phyloP scores from a whole-genome alignment of 768 basidiomycete species.

The Pholiota conissans region DNA sequence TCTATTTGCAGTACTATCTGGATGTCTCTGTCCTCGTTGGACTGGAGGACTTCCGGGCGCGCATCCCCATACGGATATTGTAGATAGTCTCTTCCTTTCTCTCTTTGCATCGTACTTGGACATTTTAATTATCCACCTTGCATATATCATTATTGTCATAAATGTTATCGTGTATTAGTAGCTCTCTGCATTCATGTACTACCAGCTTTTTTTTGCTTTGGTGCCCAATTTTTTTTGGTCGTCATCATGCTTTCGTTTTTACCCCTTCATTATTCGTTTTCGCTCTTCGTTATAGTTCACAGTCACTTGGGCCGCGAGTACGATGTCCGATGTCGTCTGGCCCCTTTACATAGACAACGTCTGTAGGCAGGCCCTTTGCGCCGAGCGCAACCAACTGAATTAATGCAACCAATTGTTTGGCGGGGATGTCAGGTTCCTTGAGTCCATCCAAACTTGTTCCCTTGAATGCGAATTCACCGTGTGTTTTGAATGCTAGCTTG shows the following conservation, averaged over 20 bases:
- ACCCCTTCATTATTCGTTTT: no score
- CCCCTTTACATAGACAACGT: not conserved
- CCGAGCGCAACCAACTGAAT: not conserved
- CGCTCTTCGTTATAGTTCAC: no score
- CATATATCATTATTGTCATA: constrained; percentile 22
- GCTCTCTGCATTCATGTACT: constrained; percentile 5
- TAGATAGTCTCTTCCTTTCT: constrained; percentile 26
- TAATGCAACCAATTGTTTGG: no score
- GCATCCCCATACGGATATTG: constrained; percentile 59
- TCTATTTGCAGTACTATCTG: constrained; percentile 79
- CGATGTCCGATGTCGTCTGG: no score
- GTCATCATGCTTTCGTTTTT: not conserved
- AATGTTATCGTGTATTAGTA: constrained; percentile 8
- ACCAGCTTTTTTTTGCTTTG: constrained; percentile 2
- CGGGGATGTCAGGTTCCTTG: no score
- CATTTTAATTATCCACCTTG: constrained; percentile 9
- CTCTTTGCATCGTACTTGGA: constrained; percentile 9
- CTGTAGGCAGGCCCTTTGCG: not conserved
- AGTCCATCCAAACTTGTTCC: no score
- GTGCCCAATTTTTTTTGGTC: not conserved
- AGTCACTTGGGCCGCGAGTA: not conserved
- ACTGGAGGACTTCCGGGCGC: constrained; percentile 60
- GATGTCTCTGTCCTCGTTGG: constrained; percentile 68
- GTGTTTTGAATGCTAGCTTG: no score
- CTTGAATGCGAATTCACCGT: no score